Base-by-base conservation (phyloP, 306 rosid species). In the Calophaca sinica region DNA sequence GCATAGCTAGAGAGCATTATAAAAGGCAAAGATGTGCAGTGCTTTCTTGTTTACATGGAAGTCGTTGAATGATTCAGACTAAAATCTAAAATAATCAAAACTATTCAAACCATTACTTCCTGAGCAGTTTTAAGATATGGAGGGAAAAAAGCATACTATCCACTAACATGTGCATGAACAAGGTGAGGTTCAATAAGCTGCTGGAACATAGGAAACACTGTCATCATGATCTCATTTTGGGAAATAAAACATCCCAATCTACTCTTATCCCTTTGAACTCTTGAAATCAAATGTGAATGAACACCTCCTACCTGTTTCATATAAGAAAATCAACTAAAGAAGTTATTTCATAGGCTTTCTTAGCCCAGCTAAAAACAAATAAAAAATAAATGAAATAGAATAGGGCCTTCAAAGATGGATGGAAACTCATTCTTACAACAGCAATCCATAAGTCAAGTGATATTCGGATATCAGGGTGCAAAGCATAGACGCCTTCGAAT, bases 161-260 rank as follows among this genome's bases (percentile, higher is more conserved):
- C 50, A 91, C 98, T 90, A 68, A 94, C 99, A 58, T 94, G 99
- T 57, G 97, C 99, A 64, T 90, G 93, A 85, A 94, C 99, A 79
- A 94, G 97, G 84, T 92, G 97, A 78, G 99, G 99, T 78, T 94
- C 99, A 84, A 94, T 94, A 82, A 90, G 86, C 76, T 86, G 92
- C 90, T 94, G 99, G 90, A 94, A 94, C 96, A 92, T 94, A 9
- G 99, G 98, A 83, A 94, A 94, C 76, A 94, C 99, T 12, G 92
- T 94, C 91, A 83, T 89, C 96, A 92, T 94, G 81, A 94, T 92
- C 79, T 94, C 98, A 83, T 90, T 90, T 86, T 94, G 99, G 60
- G 98, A 86, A 88, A 90, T 81, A 77, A 92, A 94, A 82, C 89
- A 89, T 57, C 99, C 99, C 79, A 89, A 88, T 82, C 90, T 85